Evolutionary conservation across 2,329 filamentous ascomycete genomes (phyloP), one percentile per base, ranked within the genome.

Genomic region (Penicillium griseofulvum): DNA sequence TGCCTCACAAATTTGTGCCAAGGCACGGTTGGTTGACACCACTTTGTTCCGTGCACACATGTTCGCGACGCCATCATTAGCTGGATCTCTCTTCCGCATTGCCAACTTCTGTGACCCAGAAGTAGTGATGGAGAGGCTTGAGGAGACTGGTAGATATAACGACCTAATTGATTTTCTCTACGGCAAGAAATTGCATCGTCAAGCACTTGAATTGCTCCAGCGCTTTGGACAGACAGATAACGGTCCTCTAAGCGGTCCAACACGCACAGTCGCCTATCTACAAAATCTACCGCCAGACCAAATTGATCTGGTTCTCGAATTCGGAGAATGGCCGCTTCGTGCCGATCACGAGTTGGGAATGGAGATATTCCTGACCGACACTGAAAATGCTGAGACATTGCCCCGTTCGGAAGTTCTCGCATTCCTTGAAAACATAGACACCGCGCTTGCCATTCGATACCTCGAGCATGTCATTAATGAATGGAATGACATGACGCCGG

Each of bases 91-190:
- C 0, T 97, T 99, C 77, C 91, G 94, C 24, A 90, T 97, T 49
- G 88, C 92, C 68, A 99, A 99, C 71, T 97, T 97, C 70, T 97
- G 94, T 72, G 93, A 99, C 65, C 93, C 94, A 0, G 88, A 90
- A 29, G 94, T 97, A 3, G 93, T 99, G 22, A 94, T 96, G 69
- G 90, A 96, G 72, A 91, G 91, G 65, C 79, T 99, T 5, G 86
- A 96, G 56, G 90, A 96, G 70, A 90, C 87, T 38, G 89, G 89
- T 55, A 86, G 92, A 31, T 97, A 96, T 73, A 93, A 88, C 49
- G 93, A 97, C 74, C 79, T 99, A 1, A 91, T 99, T n/a, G 93
- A 97, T 71, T 99, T 99, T 70, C 87, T 97, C 63, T 91, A 95
- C 66, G 94, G 94, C 60, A 99, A 99, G 77, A 92, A 88, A 71